Evolutionary conservation across 2,329 filamentous ascomycete genomes (phyloP).

Genomic region (Torrubiellomyces zombiae): DNA sequence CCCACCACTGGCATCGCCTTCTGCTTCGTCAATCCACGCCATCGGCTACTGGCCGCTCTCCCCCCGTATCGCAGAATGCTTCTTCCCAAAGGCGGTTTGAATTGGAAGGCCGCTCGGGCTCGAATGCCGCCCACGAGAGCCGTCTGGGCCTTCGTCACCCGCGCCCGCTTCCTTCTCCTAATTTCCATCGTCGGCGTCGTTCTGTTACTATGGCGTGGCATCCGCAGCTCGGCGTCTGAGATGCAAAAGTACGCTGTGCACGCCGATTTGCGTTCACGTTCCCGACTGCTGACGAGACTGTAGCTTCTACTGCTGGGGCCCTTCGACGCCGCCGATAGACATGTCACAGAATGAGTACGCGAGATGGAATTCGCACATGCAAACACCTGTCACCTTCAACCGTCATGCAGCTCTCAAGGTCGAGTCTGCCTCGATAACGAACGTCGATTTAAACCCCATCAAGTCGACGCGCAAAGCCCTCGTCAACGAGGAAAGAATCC

Average conservation of each 20-base stretch:
- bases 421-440: slow-evolving; percentile 63
- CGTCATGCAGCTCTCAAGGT: slow-evolving; percentile 77
- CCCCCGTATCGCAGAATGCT: slow-evolving; percentile 46
- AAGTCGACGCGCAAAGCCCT: slow-evolving; percentile 64
- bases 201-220: slow-evolving; percentile 74
- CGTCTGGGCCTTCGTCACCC: slow-evolving; percentile 52
- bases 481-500: slow-evolving; percentile 67
- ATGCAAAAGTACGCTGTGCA: slow-evolving; percentile 62
- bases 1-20: too few species aligned
- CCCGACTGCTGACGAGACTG: slow-evolving; percentile 7
- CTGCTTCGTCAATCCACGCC: too few species aligned
- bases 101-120: slow-evolving; percentile 79
- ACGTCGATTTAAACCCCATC: slow-evolving; percentile 73
- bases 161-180: slow-evolving; percentile 61
- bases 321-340: slow-evolving; percentile 85
- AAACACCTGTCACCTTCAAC: slow-evolving; percentile 93
- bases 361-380: slow-evolving; percentile 73
- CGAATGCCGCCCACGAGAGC: slow-evolving; percentile 63
- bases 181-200: slow-evolving; percentile 54
- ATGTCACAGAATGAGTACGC: slow-evolving; percentile 86
- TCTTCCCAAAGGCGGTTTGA: slow-evolving; percentile 75
- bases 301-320: slow-evolving; percentile 96
- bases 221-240: slow-evolving; percentile 64
- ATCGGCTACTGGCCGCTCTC: too few species aligned
- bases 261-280: not conserved